Evolutionary conservation across 108 stramenopile species (phyloP).

Genomic region (Pseudonitzschia multiseries): DNA sequence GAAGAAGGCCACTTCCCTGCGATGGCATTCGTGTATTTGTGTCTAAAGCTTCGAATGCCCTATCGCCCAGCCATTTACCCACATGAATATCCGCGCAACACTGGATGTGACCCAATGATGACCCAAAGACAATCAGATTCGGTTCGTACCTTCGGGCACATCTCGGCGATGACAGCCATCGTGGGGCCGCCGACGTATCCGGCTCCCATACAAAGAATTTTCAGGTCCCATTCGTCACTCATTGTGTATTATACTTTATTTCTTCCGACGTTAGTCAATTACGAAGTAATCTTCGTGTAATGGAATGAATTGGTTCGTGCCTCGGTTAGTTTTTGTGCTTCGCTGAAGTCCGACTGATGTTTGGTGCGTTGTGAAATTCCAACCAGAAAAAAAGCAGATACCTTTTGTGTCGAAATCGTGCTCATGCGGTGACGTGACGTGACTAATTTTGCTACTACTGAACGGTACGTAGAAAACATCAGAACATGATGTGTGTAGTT

Average conservation of each 20-base stretch:
- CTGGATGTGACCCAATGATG: too few species aligned
- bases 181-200: conserved; percentile 99
- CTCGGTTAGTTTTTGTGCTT: too few species aligned
- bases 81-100: too few species aligned
- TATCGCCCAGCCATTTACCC: too few species aligned
- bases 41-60: too few species aligned
- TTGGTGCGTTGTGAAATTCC: neutral
- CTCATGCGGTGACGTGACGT: neutral
- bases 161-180: conserved; percentile 98
- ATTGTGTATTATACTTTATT: conserved; percentile 30
- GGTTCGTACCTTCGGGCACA: conserved; percentile 87
- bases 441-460: neutral
- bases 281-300: too few species aligned
- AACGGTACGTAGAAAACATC: neutral
- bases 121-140: neutral
- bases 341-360: neutral
- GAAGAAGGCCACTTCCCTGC: too few species aligned
- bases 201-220: conserved; percentile 98
- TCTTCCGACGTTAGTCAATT: too few species aligned
- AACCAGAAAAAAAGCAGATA: neutral
- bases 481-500: neutral
- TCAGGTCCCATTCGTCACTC: conserved; percentile 81
- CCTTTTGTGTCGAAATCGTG: neutral
- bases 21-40: too few species aligned
- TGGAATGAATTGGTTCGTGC: too few species aligned